Percentiles rank a stretch among this genome's conserved stretches.
phyloP scores from a whole-genome alignment of 768 basidiomycete genomes.

The Kwoniella newhampshirensis region DNA sequence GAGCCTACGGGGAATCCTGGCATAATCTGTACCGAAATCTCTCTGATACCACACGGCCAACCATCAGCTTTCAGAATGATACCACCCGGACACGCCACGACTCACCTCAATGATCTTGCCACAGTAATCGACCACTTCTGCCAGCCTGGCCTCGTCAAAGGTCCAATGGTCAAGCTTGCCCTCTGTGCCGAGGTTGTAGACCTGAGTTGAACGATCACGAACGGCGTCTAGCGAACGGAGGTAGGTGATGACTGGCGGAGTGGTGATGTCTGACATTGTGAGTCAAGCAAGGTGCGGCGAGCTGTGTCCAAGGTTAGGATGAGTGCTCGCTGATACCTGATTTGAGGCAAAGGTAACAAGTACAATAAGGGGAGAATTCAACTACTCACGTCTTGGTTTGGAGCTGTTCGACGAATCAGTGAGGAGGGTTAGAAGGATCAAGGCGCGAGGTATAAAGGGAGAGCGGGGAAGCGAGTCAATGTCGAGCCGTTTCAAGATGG shows the following conservation, averaged over 20 bases:
- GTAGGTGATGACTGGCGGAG: conserved; percentile 56
- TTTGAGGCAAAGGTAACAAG: too few species aligned
- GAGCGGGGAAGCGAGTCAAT: too few species aligned
- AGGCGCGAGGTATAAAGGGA: too few species aligned
- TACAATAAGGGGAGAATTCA: too few species aligned
- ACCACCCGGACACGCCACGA: conserved; percentile 3
- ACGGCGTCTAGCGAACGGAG: conserved; percentile 85
- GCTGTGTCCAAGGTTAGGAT: too few species aligned
- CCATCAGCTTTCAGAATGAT: neutral
- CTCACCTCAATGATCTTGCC: conserved; percentile 73
- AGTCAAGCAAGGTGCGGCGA: too few species aligned
- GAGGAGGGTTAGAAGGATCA: too few species aligned
- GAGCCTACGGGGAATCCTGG: conserved; percentile 44
- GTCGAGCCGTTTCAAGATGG: too few species aligned
- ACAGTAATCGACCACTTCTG: conserved; percentile 70
- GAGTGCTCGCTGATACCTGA: too few species aligned
- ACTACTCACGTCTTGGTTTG: too few species aligned
- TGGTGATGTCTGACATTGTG: conserved; percentile 1
- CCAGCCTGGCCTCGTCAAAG: conserved; percentile 75
- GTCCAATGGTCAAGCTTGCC: conserved; percentile 81
- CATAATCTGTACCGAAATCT: conserved; percentile 73
- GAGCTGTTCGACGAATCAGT: too few species aligned
- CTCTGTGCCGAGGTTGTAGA: conserved; percentile 72
- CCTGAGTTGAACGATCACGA: conserved; percentile 74
- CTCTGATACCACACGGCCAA: conserved; percentile 57